Base-by-base conservation (phyloP, 306 rosid genomes). In the Begonia peltatifolia region DNA sequence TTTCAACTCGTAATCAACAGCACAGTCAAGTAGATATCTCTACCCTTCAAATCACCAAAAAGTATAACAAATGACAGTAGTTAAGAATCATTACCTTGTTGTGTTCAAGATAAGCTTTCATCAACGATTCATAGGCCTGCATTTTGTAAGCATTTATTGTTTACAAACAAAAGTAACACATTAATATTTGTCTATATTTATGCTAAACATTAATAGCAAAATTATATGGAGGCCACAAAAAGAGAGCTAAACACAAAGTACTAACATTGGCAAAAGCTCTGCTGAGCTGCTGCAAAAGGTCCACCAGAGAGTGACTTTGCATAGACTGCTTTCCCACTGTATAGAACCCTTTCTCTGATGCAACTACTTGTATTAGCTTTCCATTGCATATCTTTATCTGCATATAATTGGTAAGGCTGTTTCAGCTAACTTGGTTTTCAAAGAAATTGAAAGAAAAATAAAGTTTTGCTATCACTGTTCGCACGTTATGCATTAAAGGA, bases 341-440 rank as follows among this genome's bases (percentile, higher is more conserved):
- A 58, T 83, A 79, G 67, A 85, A 90, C 57, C 97, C 97, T 69
- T 90, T 85, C 52, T 71, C 74, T 50, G 97, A 86, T 60, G 82
- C 86, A 56, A 77, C 74, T 64, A 80, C 97, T 65, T 77, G 92
- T 65, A 90, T 58, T 54, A 72, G 71, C 72, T 86, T 90, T 38
- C 97, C 97, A 60, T 85, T 90, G 74, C 94, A 76, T 47, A 90
- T 85, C 74, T 76, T 90, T 46, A 86, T 76, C 97, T 89, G 81
- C 79, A 68, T 11, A 5, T 57, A 43, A 2, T 44, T 57, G n/a
- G 9, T 20, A 48, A 58, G 11, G 7, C 16, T 23, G 9, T 30
- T 30, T 30, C 9, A 30, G 38, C 38, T 30, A 30, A 30, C 38
- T 30, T 30, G 38, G 38, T 30, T 30, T 30, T 30, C 38, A 30